phyloP scores from a whole-genome alignment of 345 rosid species.

The Gossypioides kirkii region DNA sequence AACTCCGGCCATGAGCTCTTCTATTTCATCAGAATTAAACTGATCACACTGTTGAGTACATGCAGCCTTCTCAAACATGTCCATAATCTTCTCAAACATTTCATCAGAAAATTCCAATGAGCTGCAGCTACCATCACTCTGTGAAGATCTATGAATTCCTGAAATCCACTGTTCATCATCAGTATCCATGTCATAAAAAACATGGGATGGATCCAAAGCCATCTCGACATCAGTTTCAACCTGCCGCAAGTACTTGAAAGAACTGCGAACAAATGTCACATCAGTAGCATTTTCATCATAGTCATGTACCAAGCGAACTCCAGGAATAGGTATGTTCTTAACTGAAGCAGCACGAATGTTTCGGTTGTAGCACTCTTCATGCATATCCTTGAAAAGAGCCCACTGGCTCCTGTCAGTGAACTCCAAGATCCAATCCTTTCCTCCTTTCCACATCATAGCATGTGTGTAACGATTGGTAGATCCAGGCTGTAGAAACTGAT shows the following conservation, averaged over 20 bases:
- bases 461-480: constrained; percentile 87
- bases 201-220: constrained; percentile 75
- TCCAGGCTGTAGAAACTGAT: constrained; percentile 91
- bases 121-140: constrained; percentile 29
- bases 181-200: constrained; percentile 93
- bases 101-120: constrained; percentile 44
- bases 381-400: constrained; percentile 91
- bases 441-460: constrained; percentile 99
- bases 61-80: constrained; percentile 83
- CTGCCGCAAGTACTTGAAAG: constrained; percentile 65
- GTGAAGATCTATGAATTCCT: constrained; percentile 36
- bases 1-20: constrained; percentile 51
- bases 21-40: constrained; percentile 62
- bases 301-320: constrained; percentile 66
- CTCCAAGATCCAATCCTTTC: constrained; percentile 91
- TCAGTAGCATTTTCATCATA: constrained; percentile 47
- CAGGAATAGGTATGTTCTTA: constrained; percentile 94
- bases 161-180: constrained; percentile 80
- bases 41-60: constrained; percentile 62
- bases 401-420: constrained; percentile 91
- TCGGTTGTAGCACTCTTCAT: constrained; percentile 91
- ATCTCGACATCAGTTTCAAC: constrained; percentile 83
- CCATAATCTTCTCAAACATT: constrained; percentile 77
- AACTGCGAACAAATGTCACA: constrained; percentile 40
- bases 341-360: constrained; percentile 77